Evolutionary conservation across 495 filamentous ascomycete species (phyloP).

Genomic region (Podospora comata): DNA sequence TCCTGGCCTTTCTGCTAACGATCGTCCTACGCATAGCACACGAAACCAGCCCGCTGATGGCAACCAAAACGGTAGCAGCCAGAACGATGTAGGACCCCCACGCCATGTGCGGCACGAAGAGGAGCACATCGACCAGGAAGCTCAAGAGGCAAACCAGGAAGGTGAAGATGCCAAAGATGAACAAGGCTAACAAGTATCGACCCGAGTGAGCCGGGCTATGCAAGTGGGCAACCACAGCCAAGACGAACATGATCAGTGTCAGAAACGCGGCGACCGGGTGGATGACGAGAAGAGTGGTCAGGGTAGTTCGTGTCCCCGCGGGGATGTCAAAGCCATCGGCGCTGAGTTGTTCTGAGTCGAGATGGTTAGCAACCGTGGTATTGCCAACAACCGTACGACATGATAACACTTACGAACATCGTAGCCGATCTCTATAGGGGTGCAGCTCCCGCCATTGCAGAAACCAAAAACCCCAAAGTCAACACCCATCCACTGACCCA

Average conservation of each 20-base stretch:
- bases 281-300: constrained; percentile 89
- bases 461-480: constrained; percentile 94
- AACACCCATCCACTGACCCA: constrained; percentile 70
- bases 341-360: constrained; percentile 37
- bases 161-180: constrained; percentile 82
- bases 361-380: constrained; percentile 28
- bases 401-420: constrained; percentile 62
- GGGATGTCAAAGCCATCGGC: constrained; percentile 66
- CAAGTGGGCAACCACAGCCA: constrained; percentile 80
- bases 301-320: constrained; percentile 66
- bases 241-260: constrained; percentile 75
- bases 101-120: constrained; percentile 89
- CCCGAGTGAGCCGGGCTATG: constrained; percentile 91
- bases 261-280: constrained; percentile 88
- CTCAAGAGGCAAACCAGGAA: constrained; percentile 80
- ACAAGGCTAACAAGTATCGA: constrained; percentile 74
- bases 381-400: not conserved
- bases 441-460: constrained; percentile 65
- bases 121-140: constrained; percentile 91
- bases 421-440: constrained; percentile 78
- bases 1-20: constrained; percentile 85
- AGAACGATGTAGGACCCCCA: constrained; percentile 97
- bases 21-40: constrained; percentile 97
- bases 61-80: constrained; percentile 82
- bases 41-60: constrained; percentile 77